These are phyloP conservation scores for Trypanosoma lewisi DNA, from an alignment of 208 protist genomes.

Conservation along the genomic window DNA sequence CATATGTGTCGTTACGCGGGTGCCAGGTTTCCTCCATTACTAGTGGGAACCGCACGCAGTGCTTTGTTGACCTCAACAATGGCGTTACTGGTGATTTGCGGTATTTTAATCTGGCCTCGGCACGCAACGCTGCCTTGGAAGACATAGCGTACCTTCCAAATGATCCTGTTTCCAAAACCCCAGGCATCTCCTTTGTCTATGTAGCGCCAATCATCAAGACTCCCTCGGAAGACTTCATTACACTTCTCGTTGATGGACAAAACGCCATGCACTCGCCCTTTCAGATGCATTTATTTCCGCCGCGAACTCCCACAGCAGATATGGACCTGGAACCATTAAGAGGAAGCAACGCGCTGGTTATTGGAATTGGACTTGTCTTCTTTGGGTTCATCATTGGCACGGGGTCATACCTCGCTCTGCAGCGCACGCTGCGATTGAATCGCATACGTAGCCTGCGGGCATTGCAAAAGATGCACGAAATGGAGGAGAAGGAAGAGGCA, in stretches of 20 bases:
- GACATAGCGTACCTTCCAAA: conserved; percentile 36
- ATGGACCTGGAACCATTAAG: conserved; percentile 8
- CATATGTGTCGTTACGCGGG: conserved; percentile 39
- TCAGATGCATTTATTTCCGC: conserved; percentile 42
- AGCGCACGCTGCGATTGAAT: conserved; percentile 28
- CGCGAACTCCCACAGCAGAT: not conserved
- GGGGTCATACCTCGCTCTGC: conserved; percentile 32
- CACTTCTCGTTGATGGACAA: conserved; percentile 30
- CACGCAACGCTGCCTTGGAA: conserved; percentile 26
- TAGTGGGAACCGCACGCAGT: conserved; percentile 37
- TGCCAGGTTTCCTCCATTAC: conserved; percentile 31
- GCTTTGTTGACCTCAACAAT: conserved; percentile 43
- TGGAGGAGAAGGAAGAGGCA: not conserved
- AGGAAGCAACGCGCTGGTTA: conserved; percentile 22
- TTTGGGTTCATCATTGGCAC: conserved; percentile 36
- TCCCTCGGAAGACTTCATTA: conserved; percentile 40
- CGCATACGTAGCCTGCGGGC: conserved; percentile 32
- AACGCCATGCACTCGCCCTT: conserved; percentile 32
- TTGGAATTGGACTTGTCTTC: conserved; percentile 40
- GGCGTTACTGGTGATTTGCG: conserved; percentile 38
- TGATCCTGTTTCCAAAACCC: conserved; percentile 30
- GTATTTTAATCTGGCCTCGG: conserved; percentile 39
- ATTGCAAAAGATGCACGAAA: not conserved
- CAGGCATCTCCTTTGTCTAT: conserved; percentile 40
- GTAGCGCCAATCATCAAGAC: conserved; percentile 29